Base-by-base conservation (phyloP, 192 early-diverging fungal genomes). In the Backusella tarrabulga region DNA sequence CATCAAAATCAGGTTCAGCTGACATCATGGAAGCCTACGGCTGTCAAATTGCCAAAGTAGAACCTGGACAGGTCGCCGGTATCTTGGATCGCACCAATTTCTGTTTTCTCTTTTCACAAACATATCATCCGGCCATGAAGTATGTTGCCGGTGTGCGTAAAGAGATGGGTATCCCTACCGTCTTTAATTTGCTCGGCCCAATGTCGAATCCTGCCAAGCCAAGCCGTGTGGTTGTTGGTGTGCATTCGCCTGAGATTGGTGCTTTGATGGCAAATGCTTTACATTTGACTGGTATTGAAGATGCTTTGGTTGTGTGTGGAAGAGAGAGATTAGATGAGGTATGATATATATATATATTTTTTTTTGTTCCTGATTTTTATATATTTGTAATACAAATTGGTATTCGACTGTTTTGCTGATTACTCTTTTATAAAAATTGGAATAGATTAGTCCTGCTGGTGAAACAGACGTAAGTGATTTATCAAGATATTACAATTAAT, bases 141-240 rank as follows among this genome's bases (percentile, higher is more conserved):
- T 83, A 91, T 73, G 89, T 96, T 17, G 91, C 92, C 12, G 83
- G 67, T 29, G 84, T 91, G 2, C 88, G 98, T 23, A 90, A 90
- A 44, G 96, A 99, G 81, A 85, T 99, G 7, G 98, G 96, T 40
- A 87, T 98, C 4, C 94, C 94, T 11, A 97, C 98, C 4, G 91
- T 97, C 32, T 97, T 99, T 86, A 99, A 99, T 75, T 75, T 98
- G 46, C 85, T 98, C 17, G 97, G 97, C 0, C 97, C 97, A 6
- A 81, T 99, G 77, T 94, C 87, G 54, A 98, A 97, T 76, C 98
- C 98, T 12, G 94, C 95, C 0, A 80, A 80, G 42, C 96, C 98
- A 1, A 81, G 81, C n/a, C 87, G 93, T 36, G 88, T 93, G 23
- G 91, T 99, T 2, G 92, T 98, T 3, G 98, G 98, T 34, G 97